phyloP scores from a whole-genome alignment of 768 basidiomycete genomes.

The Phylloporus scabripes region DNA sequence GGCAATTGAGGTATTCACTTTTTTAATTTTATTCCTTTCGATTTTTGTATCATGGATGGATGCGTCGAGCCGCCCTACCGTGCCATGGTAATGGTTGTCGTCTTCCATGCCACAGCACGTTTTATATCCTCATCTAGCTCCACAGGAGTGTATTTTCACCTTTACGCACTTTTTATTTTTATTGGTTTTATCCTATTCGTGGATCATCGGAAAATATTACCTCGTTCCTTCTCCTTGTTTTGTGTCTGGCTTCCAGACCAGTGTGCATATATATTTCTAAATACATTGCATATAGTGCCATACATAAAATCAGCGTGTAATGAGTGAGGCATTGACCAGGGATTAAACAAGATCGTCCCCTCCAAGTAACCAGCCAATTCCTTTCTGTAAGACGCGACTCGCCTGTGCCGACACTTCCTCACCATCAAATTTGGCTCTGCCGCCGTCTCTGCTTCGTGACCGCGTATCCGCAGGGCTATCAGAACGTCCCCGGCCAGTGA shows the following conservation, averaged over 20 bases:
- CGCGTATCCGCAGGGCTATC: constrained; percentile 15
- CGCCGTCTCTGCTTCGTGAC: constrained; percentile 37
- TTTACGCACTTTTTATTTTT: constrained; percentile 16
- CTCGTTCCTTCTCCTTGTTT: constrained; percentile 15
- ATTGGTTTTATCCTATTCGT: constrained; percentile 27
- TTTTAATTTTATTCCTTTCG: constrained; percentile 11
- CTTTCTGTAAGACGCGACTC: constrained; percentile 73
- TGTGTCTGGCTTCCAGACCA: constrained; percentile 24
- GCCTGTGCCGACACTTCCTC: constrained; percentile 73
- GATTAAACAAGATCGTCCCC: constrained; percentile 49
- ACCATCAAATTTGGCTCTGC: constrained; percentile 39
- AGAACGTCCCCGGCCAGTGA: constrained; percentile 36
- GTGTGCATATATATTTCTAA: constrained; percentile 23
- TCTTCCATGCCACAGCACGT: constrained; percentile 10
- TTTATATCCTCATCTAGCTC: constrained; percentile 11
- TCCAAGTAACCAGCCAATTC: constrained; percentile 95
- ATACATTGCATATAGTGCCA: constrained; percentile 13
- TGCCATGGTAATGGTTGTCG: constrained; percentile 6
- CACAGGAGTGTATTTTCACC: constrained; percentile 8
- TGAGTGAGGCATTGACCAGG: background rate
- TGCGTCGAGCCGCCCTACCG: constrained; percentile 9
- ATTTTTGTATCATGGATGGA: constrained; percentile 13
- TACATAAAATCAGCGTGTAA: constrained; percentile 1
- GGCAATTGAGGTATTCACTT: constrained; percentile 22
- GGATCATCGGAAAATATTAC: constrained; percentile 24